Percentiles rank a stretch among this genome's conserved stretches.
phyloP scores from a whole-genome alignment of 345 rosid genomes.

The Ceriops zippeliana region DNA sequence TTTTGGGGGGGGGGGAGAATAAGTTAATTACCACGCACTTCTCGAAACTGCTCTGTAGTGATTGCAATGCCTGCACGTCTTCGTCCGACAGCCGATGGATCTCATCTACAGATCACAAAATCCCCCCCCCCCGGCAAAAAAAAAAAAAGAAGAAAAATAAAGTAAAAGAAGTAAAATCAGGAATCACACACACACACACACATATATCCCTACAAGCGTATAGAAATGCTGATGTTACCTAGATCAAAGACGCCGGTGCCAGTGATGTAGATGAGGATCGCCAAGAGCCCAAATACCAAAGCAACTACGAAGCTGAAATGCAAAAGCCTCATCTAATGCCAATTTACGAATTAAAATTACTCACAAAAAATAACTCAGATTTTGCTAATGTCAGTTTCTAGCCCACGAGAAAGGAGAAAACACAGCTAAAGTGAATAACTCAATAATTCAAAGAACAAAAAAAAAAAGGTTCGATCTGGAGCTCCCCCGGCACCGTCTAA shows the following conservation, averaged over 20 bases:
- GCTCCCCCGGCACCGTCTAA: too few species aligned
- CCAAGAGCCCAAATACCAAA: slow-evolving; percentile 61
- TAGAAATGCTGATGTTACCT: slow-evolving; percentile 28
- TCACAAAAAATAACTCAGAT: too few species aligned
- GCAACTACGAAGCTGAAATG: slow-evolving; percentile 54
- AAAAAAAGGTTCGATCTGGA: too few species aligned
- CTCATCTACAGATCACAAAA: slow-evolving; percentile 41
- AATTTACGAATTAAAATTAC: too few species aligned
- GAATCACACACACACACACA: background rate
- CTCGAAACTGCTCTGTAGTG: slow-evolving; percentile 57
- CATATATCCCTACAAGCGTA: background rate
- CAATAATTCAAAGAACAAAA: too few species aligned
- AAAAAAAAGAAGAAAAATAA: slow-evolving; percentile 1
- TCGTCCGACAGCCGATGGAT: slow-evolving; percentile 48
- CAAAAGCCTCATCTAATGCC: slow-evolving; percentile 54
- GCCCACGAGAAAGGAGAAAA: too few species aligned
- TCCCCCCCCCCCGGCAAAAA: slow-evolving; percentile 8
- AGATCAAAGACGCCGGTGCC: slow-evolving; percentile 76
- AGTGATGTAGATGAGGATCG: slow-evolving; percentile 69
- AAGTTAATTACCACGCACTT: slow-evolving; percentile 73
- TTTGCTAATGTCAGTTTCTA: too few species aligned
- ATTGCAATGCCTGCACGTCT: slow-evolving; percentile 65
- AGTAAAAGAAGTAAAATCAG: background rate
- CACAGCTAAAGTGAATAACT: too few species aligned
- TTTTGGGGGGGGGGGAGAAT: too few species aligned